Evolutionary conservation across 371 early-diverging fungal species (phyloP).

Genomic region (Rhizopus microsporus): DNA sequence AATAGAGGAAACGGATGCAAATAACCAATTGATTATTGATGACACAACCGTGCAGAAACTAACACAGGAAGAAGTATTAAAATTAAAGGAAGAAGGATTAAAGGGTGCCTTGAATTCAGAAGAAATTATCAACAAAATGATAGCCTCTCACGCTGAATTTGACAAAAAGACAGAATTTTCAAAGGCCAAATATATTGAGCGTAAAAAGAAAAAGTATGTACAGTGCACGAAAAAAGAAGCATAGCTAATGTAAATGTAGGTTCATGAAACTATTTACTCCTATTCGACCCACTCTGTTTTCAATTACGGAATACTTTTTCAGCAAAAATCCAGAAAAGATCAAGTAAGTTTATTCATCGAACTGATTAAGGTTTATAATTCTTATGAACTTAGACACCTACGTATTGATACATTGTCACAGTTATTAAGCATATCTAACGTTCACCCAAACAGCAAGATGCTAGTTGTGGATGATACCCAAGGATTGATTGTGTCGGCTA

Average conservation of each 20-base stretch:
- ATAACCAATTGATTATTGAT: slow-evolving; percentile 84
- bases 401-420: slow-evolving; percentile 94
- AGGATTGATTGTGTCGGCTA: slow-evolving; percentile 78
- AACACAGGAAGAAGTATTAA: slow-evolving; percentile 81
- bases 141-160: slow-evolving; percentile 83
- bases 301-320: slow-evolving; percentile 81
- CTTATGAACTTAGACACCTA: slow-evolving; percentile 55
- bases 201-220: slow-evolving; percentile 88
- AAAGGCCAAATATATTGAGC: slow-evolving; percentile 93
- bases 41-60: slow-evolving; percentile 76
- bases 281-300: slow-evolving; percentile 73
- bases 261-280: slow-evolving; percentile 88
- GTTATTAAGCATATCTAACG: slow-evolving; percentile 79
- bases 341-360: slow-evolving; percentile 34
- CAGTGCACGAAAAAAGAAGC: not conserved
- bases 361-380: slow-evolving; percentile 1
- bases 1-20: slow-evolving; percentile 77
- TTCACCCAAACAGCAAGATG: slow-evolving; percentile 63
- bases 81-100: slow-evolving; percentile 73
- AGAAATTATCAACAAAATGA: slow-evolving; percentile 76
- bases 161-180: slow-evolving; percentile 94
- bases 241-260: slow-evolving; percentile 30
- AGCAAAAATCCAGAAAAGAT: slow-evolving; percentile 82
- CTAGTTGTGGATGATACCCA: slow-evolving; percentile 90
- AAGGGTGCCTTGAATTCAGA: slow-evolving; percentile 67